Evolutionary conservation across 495 filamentous ascomycete genomes (phyloP), one percentile per base, ranked within the genome.

Genomic region (Neurospora sp.): DNA sequence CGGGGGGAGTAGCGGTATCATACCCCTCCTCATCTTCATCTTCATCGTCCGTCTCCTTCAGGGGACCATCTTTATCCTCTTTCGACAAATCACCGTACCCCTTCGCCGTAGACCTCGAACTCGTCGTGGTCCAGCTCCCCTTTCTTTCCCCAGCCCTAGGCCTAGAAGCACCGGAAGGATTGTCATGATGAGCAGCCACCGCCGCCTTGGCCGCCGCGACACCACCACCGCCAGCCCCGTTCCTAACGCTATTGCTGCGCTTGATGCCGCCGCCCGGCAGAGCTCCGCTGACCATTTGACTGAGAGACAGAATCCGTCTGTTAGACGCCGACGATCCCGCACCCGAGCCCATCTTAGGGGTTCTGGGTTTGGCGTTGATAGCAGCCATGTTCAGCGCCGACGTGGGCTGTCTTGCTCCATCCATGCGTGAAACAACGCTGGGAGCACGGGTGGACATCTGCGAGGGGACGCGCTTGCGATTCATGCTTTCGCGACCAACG

Each of bases 221-320:
- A 0, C 86, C 83, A 4, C 85, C 86, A 59, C 89, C 85, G 27
- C 89, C 92, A 76, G 90, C 91, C 75, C 92, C 88, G 27, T 90
- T 92, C 75, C 86, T 86, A 74, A 87, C 86, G 77, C 85, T 88
- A 78, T 88, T 84, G 80, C 87, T 85, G 72, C 88, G 87, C 76
- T 89, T 90, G 74, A 90, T 85, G 72, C 84, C 82, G 12, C 91
- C 90, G 6, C 84, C 82, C 6, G 88, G 83, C 6, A 90, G 12
- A 18, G 23, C 85, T 78, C 97, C 97, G 72, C 90, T 89, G 9
- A 87, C 92, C 23, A 98, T 94, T 79, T 97, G 91, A 79, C 90
- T 96, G 46, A 98, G 88, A 71, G 92, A 96, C 48, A 95, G 87
- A 75, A 97, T 97, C 12, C 96, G 90, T 4, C 94, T 89, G 31